Percentiles rank a stretch among this genome's conserved stretches.
Conservation (phyloP, 78 protist species). For the Planoprotostelium fungivorum region DNA sequence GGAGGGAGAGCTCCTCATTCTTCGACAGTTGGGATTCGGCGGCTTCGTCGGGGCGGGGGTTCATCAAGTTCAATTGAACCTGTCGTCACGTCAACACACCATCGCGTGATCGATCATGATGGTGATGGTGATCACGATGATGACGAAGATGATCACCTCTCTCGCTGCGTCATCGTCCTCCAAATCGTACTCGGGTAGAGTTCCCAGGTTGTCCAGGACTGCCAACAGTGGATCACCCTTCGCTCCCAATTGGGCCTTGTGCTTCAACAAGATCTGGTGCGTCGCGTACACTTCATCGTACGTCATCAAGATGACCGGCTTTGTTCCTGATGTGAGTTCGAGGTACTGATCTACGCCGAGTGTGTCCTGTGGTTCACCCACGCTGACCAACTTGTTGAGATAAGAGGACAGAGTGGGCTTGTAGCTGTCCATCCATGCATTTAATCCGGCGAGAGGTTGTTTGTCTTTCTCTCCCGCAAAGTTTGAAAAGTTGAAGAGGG, state of each 20-base stretch:
- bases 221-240: not conserved
- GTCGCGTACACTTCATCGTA: constrained; percentile 2
- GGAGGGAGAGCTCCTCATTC: not conserved
- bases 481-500: constrained; percentile 4
- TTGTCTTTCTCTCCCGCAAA: not conserved
- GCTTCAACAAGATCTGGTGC: not conserved
- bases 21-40: not conserved
- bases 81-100: too few relatives aligned
- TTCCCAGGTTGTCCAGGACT: not conserved
- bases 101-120: not conserved
- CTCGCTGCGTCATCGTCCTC: not conserved
- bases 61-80: not conserved
- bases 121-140: not conserved
- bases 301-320: constrained; percentile 14
- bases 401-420: not conserved
- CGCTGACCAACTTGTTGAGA: constrained; percentile 8
- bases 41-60: not conserved
- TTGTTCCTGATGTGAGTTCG: constrained; percentile 3
- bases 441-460: not conserved
- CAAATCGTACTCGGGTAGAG: not conserved
- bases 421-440: constrained; percentile 8
- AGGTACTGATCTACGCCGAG: constrained; percentile 7
- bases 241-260: not conserved
- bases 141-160: not conserved
- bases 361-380: constrained; percentile 11